Evolutionary conservation across 2,329 filamentous ascomycete genomes (phyloP).

Genomic region (Talaromyces sp.): DNA sequence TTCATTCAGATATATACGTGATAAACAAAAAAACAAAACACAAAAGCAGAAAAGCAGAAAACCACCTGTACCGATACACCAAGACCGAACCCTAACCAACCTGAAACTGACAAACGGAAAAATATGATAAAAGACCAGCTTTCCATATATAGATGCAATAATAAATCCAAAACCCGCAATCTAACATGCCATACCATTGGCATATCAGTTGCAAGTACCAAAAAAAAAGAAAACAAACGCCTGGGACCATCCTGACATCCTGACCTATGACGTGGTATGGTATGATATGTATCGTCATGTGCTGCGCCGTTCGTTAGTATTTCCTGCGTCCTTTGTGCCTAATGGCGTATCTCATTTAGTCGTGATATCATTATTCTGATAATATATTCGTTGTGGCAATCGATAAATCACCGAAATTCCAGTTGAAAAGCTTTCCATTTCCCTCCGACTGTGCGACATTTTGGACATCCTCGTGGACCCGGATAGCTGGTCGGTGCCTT

Average conservation of each 20-base stretch:
- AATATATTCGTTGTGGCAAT: not conserved
- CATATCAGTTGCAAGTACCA: not conserved
- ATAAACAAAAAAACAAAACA: not conserved
- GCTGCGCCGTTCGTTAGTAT: slow-evolving; percentile 6
- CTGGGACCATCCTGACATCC: not conserved
- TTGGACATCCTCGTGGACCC: slow-evolving; percentile 42
- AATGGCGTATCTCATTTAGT: slow-evolving; percentile 3
- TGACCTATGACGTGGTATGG: not conserved
- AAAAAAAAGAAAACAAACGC: not conserved
- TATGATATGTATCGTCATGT: not conserved
- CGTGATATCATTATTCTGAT: slow-evolving; percentile 10
- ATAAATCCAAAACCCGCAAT: not conserved
- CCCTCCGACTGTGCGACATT: slow-evolving; percentile 44
- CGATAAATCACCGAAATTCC: slow-evolving; percentile 34
- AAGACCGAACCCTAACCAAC: not conserved
- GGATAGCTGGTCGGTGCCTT: slow-evolving; percentile 38
- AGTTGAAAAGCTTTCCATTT: slow-evolving; percentile 50
- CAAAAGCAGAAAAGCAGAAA: slow-evolving; percentile 4
- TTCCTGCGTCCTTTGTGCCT: not conserved
- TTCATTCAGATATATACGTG: slow-evolving; percentile 6
- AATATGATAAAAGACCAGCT: slow-evolving; percentile 8
- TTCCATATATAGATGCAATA: slow-evolving; percentile 9
- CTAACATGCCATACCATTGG: not conserved
- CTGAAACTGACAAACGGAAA: not conserved
- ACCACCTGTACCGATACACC: slow-evolving; percentile 15